phyloP scores from a whole-genome alignment of 2,329 filamentous ascomycete species.

The Aspergillus awamori region DNA sequence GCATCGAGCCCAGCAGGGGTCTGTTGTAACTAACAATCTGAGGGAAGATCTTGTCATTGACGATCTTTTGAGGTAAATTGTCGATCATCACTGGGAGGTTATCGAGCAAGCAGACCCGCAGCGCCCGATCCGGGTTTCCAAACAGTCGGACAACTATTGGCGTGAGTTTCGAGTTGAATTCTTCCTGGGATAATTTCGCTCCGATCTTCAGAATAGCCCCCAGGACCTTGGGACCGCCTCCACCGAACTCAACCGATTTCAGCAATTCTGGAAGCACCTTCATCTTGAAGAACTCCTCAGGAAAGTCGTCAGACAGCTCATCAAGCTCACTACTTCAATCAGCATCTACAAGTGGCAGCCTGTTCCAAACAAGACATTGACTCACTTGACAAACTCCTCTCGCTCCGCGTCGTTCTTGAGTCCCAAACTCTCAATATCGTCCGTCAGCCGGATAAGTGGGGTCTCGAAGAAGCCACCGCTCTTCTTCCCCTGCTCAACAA shows the following conservation, averaged over 20 bases:
- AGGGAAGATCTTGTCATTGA: constrained; percentile 96
- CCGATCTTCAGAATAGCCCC: constrained; percentile 87
- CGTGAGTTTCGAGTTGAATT: constrained; percentile 81
- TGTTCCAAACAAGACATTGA: constrained; percentile 1
- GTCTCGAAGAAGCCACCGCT: constrained; percentile 89
- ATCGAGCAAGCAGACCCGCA: constrained; percentile 87
- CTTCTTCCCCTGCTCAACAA: constrained; percentile 85
- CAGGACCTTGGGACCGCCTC: constrained; percentile 90
- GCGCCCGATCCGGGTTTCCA: constrained; percentile 84
- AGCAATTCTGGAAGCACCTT: constrained; percentile 92
- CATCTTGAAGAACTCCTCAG: constrained; percentile 97
- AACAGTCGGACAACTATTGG: constrained; percentile 88
- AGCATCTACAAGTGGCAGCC: constrained; percentile 22
- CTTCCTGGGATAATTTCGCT: constrained; percentile 81
- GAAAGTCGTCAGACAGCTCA: constrained; percentile 86
- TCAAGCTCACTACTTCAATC: constrained; percentile 67
- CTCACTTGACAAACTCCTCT: constrained; percentile 76
- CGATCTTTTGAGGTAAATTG: constrained; percentile 79
- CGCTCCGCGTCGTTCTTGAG: constrained; percentile 83
- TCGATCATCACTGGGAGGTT: constrained; percentile 91
- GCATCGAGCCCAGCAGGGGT: neutral
- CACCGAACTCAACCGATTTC: constrained; percentile 99
- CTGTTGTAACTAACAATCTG: constrained; percentile 68
- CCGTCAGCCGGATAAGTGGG: constrained; percentile 85
- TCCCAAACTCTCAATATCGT: constrained; percentile 89